Conservation (phyloP, 1,284 basidiomycete genomes). For the Heliocybe sulcata region DNA sequence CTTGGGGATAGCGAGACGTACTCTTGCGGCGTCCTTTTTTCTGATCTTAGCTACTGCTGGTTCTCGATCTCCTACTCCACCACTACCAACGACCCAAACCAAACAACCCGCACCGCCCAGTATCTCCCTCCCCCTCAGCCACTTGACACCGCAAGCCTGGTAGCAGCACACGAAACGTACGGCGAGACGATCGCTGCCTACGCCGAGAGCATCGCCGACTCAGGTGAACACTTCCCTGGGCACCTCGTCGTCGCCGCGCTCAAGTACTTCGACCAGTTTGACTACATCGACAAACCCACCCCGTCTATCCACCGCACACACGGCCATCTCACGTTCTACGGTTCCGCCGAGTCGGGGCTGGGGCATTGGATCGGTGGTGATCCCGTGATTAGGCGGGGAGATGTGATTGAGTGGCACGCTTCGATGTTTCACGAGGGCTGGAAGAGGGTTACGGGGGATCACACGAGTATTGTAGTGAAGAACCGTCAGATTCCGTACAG, state of each 20-base stretch:
- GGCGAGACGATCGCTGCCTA: constrained; percentile 41
- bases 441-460: constrained; percentile 15
- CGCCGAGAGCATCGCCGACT: constrained; percentile 37
- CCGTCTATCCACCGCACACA: constrained; percentile 44
- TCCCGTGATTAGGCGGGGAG: constrained; percentile 41
- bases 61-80: constrained; percentile 29
- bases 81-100: constrained; percentile 24
- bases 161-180: constrained; percentile 38
- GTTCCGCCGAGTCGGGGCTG: constrained; percentile 24
- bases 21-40: constrained; percentile 32
- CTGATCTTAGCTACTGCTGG: constrained; percentile 44
- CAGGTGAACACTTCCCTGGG: constrained; percentile 27
- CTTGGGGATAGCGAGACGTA: constrained; percentile 25
- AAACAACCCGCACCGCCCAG: constrained; percentile 25
- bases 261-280: constrained; percentile 33
- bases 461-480: constrained; percentile 28
- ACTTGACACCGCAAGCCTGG: constrained; percentile 24
- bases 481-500: constrained; percentile 17
- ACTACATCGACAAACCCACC: constrained; percentile 38
- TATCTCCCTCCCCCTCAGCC: constrained; percentile 33
- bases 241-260: constrained; percentile 41
- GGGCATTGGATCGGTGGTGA: constrained; percentile 50
- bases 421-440: constrained; percentile 15
- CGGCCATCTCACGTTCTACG: constrained; percentile 46
- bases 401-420: constrained; percentile 47